Conservation (phyloP, 2,329 filamentous ascomycete species). For the Emergomyces africanus region DNA sequence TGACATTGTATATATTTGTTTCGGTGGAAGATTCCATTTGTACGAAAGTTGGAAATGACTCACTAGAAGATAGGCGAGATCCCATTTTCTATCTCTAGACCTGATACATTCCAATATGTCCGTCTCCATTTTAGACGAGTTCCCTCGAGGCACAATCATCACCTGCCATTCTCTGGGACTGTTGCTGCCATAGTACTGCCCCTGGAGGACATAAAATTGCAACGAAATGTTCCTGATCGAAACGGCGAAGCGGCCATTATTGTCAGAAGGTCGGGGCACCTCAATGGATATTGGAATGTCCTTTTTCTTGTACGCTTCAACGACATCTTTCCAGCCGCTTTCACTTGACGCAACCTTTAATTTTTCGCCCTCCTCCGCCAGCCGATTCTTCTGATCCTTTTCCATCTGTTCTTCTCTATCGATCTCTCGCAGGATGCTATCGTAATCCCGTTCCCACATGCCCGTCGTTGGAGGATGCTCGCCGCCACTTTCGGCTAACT, state of each 20-base stretch:
- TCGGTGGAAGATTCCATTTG: background rate
- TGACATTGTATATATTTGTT: background rate
- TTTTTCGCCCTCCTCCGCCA: conserved; percentile 20
- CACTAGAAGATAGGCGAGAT: conserved; percentile 28
- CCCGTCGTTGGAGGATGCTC: conserved; percentile 24
- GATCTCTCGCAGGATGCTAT: conserved; percentile 20
- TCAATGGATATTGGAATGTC: conserved; percentile 16
- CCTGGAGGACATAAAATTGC: conserved; percentile 21
- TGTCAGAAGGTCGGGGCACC: conserved; percentile 13
- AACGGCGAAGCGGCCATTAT: conserved; percentile 15
- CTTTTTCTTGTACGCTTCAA: conserved; percentile 20
- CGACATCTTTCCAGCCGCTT: conserved; percentile 21
- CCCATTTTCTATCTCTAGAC: conserved; percentile 25
- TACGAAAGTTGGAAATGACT: conserved; percentile 7
- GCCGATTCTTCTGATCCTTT: conserved; percentile 15
- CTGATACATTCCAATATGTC: conserved; percentile 25
- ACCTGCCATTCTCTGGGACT: conserved; percentile 23
- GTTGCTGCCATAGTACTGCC: conserved; percentile 10
- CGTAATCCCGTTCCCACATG: conserved; percentile 32
- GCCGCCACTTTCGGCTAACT: conserved; percentile 26
- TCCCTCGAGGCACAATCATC: conserved; percentile 10
- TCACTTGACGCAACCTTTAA: conserved; percentile 16
- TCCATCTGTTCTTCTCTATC: conserved; percentile 17
- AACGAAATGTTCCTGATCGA: conserved; percentile 23
- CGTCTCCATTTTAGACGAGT: conserved; percentile 22